Conservation (phyloP, 805 yeast genomes). For the Candida mattraensis region DNA sequence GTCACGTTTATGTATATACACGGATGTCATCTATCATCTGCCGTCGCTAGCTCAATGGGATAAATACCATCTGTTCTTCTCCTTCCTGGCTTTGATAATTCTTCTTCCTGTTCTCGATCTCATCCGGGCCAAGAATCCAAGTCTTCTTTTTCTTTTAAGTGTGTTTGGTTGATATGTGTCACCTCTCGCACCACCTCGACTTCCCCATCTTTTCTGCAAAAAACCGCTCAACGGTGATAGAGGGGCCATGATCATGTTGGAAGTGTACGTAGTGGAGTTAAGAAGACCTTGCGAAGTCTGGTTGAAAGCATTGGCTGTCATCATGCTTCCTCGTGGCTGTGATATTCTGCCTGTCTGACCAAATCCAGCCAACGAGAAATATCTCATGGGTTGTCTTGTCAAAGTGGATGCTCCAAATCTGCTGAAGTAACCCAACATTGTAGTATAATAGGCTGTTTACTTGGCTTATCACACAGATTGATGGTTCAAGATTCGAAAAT, state of each 20-base stretch:
- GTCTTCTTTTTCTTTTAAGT: constrained; percentile 81
- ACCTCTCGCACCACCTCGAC: constrained; percentile 71
- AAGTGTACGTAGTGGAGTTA: constrained; percentile 16
- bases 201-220: constrained; percentile 33
- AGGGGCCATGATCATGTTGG: constrained; percentile 23
- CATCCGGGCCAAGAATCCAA: constrained; percentile 87
- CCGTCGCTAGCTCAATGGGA: constrained; percentile 53
- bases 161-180: constrained; percentile 95
- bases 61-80: constrained; percentile 92
- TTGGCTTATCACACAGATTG: neutral
- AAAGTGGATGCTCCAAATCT: constrained; percentile 2
- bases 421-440: constrained; percentile 5
- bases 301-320: too few relatives aligned
- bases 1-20: constrained; percentile 10
- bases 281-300: too few relatives aligned
- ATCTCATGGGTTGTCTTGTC: constrained; percentile 11
- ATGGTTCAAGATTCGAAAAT: constrained; percentile 4
- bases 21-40: too few relatives aligned
- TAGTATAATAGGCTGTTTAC: too few relatives aligned
- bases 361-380: constrained; percentile 13
- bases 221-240: constrained; percentile 18
- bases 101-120: constrained; percentile 74
- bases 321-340: too few relatives aligned
- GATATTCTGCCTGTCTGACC: constrained; percentile 17
- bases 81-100: constrained; percentile 72